These are phyloP conservation scores for Trypanosoma lewisi DNA, from an alignment of 208 protist genomes.

Conservation along the genomic window DNA sequence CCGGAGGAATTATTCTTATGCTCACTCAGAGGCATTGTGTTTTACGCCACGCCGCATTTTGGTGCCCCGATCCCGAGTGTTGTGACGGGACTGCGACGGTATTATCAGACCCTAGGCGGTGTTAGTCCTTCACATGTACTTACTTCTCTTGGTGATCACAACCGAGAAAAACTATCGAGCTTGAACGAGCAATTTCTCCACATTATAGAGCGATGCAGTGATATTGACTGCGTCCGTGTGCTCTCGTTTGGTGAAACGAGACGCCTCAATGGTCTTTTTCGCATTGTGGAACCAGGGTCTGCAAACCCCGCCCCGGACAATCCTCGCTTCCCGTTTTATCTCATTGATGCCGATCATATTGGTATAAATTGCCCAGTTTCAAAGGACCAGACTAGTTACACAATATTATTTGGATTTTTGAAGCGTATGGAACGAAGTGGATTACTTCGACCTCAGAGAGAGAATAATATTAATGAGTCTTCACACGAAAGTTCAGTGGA, in stretches of 20 bases:
- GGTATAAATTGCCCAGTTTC: slow-evolving; percentile 48
- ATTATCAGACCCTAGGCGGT: slow-evolving; percentile 55
- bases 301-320: slow-evolving; percentile 55
- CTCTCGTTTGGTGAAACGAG: slow-evolving; percentile 62
- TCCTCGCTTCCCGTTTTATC: slow-evolving; percentile 50
- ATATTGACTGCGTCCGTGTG: slow-evolving; percentile 15
- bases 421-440: slow-evolving; percentile 54
- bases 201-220: slow-evolving; percentile 32
- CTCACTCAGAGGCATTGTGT: slow-evolving; percentile 55
- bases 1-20: slow-evolving; percentile 28
- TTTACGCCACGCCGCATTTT: slow-evolving; percentile 77
- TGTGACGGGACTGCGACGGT: slow-evolving; percentile 48
- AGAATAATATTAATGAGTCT: neutral
- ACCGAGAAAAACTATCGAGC: slow-evolving; percentile 31
- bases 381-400: slow-evolving; percentile 55
- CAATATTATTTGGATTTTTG: slow-evolving; percentile 54
- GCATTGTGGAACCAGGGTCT: slow-evolving; percentile 59
- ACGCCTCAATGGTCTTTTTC: slow-evolving; percentile 49
- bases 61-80: slow-evolving; percentile 57
- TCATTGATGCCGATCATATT: slow-evolving; percentile 56
- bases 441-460: slow-evolving; percentile 6
- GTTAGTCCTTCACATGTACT: slow-evolving; percentile 53
- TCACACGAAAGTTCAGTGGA: neutral
- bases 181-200: slow-evolving; percentile 61
- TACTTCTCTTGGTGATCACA: slow-evolving; percentile 61